phyloP scores from a whole-genome alignment of 441 rosid genomes.

The Populus hybrid region DNA sequence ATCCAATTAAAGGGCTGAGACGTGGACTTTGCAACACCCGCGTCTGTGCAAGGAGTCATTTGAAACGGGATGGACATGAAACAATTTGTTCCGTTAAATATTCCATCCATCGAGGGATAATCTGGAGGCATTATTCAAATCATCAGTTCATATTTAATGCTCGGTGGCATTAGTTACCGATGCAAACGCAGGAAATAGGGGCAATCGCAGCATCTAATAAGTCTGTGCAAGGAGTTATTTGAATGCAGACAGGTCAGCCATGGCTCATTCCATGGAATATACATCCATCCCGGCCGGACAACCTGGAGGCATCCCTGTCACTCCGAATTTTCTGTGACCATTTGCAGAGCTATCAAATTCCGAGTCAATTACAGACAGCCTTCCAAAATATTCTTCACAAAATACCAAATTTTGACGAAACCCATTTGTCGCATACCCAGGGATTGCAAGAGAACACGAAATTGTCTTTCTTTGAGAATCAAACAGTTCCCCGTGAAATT shows the following conservation, averaged over 20 bases:
- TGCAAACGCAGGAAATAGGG: no score
- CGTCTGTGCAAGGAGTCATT: neutral
- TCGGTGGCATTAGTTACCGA: no score
- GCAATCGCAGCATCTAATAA: no score
- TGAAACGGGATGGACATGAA: neutral
- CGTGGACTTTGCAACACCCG: no score
- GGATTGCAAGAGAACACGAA: slow-evolving; percentile 4
- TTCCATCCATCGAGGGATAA: no score
- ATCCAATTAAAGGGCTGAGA: no score
- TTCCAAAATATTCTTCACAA: neutral
- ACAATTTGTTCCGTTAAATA: no score
- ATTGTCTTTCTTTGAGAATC: neutral
- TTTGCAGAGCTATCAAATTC: neutral
- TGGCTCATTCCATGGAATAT: no score
- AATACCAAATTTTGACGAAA: slow-evolving; percentile 1
- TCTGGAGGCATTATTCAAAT: no score
- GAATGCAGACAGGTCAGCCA: neutral
- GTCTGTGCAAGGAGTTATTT: neutral
- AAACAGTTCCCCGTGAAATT: neutral
- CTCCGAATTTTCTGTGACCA: neutral
- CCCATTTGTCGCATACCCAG: slow-evolving; percentile 36
- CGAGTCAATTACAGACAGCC: neutral
- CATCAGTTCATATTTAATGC: no score
- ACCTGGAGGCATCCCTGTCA: neutral
- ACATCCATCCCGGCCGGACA: neutral